A percentile compares a stretch with the other conserved stretches of the same genome.
phyloP scores from a whole-genome alignment of 495 filamentous ascomycete genomes.

The Astrothelium subdiscretum region DNA sequence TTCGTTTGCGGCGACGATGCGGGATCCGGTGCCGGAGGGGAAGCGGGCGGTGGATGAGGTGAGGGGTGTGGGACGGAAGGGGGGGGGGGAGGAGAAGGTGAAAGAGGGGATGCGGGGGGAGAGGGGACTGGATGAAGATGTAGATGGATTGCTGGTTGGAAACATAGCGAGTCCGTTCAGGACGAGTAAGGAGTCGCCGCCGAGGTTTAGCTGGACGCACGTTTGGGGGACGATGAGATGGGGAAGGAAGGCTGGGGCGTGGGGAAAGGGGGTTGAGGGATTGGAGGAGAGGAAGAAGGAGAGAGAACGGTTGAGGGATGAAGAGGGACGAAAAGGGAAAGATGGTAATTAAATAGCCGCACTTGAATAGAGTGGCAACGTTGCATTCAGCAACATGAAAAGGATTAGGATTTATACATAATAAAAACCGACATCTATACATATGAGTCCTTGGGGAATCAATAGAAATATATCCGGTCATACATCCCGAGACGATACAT shows the following conservation, averaged over 20 bases:
- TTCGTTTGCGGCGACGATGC: neutral
- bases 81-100: conserved; percentile 18
- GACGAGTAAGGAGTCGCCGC: conserved; percentile 32
- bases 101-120: conserved; percentile 14
- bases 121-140: conserved; percentile 6
- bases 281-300: conserved; percentile 26
- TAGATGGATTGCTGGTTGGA: conserved; percentile 20
- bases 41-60: conserved; percentile 22
- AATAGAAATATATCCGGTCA: too few relatives aligned
- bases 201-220: conserved; percentile 38
- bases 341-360: neutral
- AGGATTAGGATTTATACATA: too few relatives aligned
- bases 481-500: too few relatives aligned
- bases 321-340: neutral
- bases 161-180: conserved; percentile 36
- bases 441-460: too few relatives aligned
- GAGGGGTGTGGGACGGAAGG: conserved; percentile 27
- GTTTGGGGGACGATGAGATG: conserved; percentile 42
- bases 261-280: conserved; percentile 39
- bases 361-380: neutral
- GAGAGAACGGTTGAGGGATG: neutral
- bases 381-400: too few relatives aligned
- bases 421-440: too few relatives aligned
- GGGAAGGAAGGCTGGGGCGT: conserved; percentile 42
- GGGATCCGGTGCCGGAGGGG: neutral